Evolutionary conservation across 78 protist species (phyloP).

Genomic region (slime mould (Dictyostelium discoideum)): DNA sequence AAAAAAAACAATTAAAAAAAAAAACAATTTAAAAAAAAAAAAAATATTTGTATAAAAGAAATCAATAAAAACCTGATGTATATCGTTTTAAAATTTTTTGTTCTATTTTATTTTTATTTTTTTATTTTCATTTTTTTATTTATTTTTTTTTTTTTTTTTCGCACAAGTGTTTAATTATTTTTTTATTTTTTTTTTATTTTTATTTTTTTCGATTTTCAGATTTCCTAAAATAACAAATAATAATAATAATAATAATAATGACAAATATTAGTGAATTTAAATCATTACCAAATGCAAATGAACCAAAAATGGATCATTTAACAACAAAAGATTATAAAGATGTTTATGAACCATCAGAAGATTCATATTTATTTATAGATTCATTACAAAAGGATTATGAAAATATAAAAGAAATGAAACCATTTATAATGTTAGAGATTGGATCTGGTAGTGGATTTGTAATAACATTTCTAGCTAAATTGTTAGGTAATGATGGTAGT

Average conservation of each 20-base stretch:
- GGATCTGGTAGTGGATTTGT: conserved; percentile 84
- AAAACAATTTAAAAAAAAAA: neutral
- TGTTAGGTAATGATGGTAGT: conserved; percentile 1
- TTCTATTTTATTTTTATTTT: too few species aligned
- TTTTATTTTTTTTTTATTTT: neutral
- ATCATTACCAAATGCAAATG: conserved; percentile 25
- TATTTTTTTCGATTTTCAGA: neutral
- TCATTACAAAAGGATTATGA: conserved; percentile 39
- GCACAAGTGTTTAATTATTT: neutral
- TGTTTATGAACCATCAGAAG: conserved; percentile 82
- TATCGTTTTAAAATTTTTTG: too few species aligned
- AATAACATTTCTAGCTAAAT: conserved; percentile 35
- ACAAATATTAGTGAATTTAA: neutral
- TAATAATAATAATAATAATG: neutral
- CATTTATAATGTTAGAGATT: conserved; percentile 41
- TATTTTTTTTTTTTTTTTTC: too few species aligned
- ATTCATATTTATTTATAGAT: conserved; percentile 72
- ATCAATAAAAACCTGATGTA: too few species aligned
- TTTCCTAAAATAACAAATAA: neutral
- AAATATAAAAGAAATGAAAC: conserved; percentile 20
- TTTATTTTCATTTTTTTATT: too few species aligned
- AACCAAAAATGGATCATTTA: conserved; percentile 74
- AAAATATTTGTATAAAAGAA: too few species aligned
- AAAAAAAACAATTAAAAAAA: neutral
- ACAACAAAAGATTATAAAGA: conserved; percentile 61